Conservation (phyloP, 345 rosid species). For the rapeseed (Brassica napus) region Da-Ae NC_063445.1:6134001-6134500, state of each 20-base stretch:
- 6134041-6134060: too few relatives aligned
- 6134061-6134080: too few relatives aligned
- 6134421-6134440: neutral
- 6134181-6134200: neutral
- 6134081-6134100: too few relatives aligned
- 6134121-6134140: slow-evolving; percentile 4
- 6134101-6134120: neutral
- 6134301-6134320: slow-evolving; percentile 1
- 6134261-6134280: slow-evolving; percentile 33
- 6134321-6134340: slow-evolving; percentile 21
- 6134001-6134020: too few relatives aligned
- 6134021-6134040: too few relatives aligned
- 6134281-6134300: neutral
- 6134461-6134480: neutral
- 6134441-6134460: neutral
- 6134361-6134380: slow-evolving; percentile 33
- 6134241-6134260: slow-evolving; percentile 41
- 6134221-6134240: slow-evolving; percentile 1
- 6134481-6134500: neutral
- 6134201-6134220: neutral
- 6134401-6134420: neutral
- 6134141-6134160: slow-evolving; percentile 19
- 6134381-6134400: slow-evolving; percentile 20
- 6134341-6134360: slow-evolving; percentile 16
- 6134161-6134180: neutral